Evolutionary conservation across 495 filamentous ascomycete species (phyloP), one percentile per base, ranked within the genome.

Genomic region (Neurospora tetraspora): DNA sequence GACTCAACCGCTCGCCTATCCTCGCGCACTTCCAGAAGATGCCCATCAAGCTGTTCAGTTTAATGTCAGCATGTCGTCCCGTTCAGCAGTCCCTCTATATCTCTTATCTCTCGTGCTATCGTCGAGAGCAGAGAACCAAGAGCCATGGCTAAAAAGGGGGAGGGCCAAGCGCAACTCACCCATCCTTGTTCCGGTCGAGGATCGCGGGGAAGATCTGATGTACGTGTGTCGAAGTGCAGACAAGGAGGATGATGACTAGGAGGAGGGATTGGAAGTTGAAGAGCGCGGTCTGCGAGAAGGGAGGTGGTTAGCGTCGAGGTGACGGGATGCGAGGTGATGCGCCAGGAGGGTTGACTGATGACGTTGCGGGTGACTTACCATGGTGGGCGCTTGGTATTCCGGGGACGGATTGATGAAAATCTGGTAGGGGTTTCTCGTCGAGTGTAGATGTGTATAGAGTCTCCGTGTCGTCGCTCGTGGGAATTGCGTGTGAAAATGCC

Each of bases 251-350:
- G 77, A 99, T 90, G 77, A 97, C 93, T 76, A 98, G 88, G 53
- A 99, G 87, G 72, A 98, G 90, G 70, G 92, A 94, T 79, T 96
- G 92, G 86, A 99, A 97, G 84, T 98, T 97, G 89, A 99, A 98
- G 74, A 99, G 90, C 38, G 96, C 96, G 74, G 95, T 91, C 96
- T 97, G 75, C 39, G 72, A 14, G 37, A 71, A 34, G 2, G 7
- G 27, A 61, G 23, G 27, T 37, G 14, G n/a, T 38, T 71, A 36
- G 42, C 23, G 27, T 16, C 14, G 53, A 34, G 16, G 53, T 12
- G 23, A 31, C 6, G 23, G 20, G 23, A 61, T 31, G 14, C 10
- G 53, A 61, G 11, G 27, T 34, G 53, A 61, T 53, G 45, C 45
- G 10, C 45, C 20, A n/a, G 20, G 20, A 53, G 45, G 11, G n/a